Evolutionary conservation across 73 alveolate genomes (phyloP).

Genomic region (Paramecium tetraurelia): DNA sequence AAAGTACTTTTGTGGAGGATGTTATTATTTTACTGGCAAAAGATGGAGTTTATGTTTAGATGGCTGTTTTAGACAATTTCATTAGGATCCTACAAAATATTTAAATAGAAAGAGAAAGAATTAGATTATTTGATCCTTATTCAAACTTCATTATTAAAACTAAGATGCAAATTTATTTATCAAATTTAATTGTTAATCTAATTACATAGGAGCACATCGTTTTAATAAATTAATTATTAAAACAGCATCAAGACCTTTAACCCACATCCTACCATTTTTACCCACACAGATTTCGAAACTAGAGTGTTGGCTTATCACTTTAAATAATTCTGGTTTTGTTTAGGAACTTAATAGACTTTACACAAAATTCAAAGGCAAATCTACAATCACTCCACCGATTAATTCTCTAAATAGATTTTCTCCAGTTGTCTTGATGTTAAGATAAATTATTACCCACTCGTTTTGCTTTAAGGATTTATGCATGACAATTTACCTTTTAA

Average conservation of each 20-base stretch:
- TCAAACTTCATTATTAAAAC: not conserved
- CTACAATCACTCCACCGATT: conserved; percentile 43
- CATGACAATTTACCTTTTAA: conserved; percentile 56
- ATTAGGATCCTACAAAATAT: not conserved
- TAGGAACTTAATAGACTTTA: not conserved
- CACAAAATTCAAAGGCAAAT: not conserved
- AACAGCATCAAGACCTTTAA: not conserved
- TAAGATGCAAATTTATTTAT: not conserved
- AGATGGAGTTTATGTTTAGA: not conserved
- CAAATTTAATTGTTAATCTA: not conserved
- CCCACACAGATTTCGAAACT: conserved; percentile 41
- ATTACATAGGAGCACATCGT: not conserved
- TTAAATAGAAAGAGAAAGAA: not conserved
- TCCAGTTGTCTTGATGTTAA: conserved; percentile 32
- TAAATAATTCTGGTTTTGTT: conserved; percentile 26
- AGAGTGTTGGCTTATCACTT: not conserved
- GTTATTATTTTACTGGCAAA: not conserved
- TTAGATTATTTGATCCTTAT: not conserved
- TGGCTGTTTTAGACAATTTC: not conserved
- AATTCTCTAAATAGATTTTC: conserved; percentile 50
- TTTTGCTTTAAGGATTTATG: conserved; percentile 48
- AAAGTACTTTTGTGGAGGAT: not conserved
- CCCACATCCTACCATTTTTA: conserved; percentile 50
- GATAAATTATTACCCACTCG: conserved; percentile 35
- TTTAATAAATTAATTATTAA: not conserved